Conservation (phyloP, 257 asterid genomes). For the Primulina huaijiensis region DNA sequence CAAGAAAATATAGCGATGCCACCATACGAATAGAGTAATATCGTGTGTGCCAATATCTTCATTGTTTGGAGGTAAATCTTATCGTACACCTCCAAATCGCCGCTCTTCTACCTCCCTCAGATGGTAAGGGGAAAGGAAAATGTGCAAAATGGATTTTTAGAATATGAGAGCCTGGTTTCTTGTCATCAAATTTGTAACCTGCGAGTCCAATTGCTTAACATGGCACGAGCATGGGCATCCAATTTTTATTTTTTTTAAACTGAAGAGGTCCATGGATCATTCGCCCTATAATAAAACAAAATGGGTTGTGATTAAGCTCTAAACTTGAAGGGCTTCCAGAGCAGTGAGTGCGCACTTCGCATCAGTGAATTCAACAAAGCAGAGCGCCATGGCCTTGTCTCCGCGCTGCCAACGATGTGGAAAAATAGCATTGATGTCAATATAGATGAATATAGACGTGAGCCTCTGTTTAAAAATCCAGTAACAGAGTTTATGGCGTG, state of each 20-base stretch:
- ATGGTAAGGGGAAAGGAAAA: slow-evolving; percentile 62
- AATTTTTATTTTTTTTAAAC: no score
- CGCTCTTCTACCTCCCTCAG: slow-evolving; percentile 36
- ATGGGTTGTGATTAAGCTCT: slow-evolving; percentile 17
- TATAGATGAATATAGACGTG: neutral
- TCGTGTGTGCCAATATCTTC: neutral
- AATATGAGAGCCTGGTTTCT: slow-evolving; percentile 52
- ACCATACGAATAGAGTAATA: neutral
- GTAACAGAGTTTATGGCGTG: neutral
- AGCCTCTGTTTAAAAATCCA: neutral
- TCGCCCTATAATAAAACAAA: neutral
- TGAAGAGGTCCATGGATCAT: no score
- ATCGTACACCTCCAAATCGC: slow-evolving; percentile 28
- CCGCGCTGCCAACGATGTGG: slow-evolving; percentile 47
- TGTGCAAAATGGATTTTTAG: slow-evolving; percentile 54
- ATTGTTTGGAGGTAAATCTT: slow-evolving; percentile 7
- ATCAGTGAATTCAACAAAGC: slow-evolving; percentile 78
- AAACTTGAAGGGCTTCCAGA: slow-evolving; percentile 81
- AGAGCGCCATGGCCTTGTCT: slow-evolving; percentile 71
- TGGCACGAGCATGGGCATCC: neutral
- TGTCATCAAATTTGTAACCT: slow-evolving; percentile 76
- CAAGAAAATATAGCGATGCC: neutral
- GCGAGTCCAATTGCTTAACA: slow-evolving; percentile 22
- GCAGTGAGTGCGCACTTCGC: slow-evolving; percentile 69
- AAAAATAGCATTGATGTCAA: slow-evolving; percentile 11